Conservation (phyloP, 2,329 filamentous ascomycete species). For the Cladosporium velox region DNA sequence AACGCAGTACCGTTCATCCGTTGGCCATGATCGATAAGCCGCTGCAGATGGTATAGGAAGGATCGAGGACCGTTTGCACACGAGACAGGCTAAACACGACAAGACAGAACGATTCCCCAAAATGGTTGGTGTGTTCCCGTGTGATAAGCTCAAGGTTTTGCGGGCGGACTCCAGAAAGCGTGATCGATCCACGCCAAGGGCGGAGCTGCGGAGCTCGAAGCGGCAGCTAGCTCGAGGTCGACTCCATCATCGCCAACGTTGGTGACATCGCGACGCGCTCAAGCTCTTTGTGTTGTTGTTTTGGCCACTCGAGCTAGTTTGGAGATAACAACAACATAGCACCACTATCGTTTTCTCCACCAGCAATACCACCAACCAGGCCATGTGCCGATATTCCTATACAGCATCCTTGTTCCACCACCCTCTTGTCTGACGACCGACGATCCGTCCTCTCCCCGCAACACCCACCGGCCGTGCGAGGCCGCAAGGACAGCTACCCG, state of each 20-base stretch:
- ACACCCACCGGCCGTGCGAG: slow-evolving; percentile 2
- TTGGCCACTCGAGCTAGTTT: neutral
- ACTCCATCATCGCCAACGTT: neutral
- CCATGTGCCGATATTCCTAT: neutral
- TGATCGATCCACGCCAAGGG: neutral
- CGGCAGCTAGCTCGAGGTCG: neutral
- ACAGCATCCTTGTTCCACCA: neutral
- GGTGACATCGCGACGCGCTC: slow-evolving; percentile 4
- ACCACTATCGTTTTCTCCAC: neutral
- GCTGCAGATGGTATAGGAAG: neutral
- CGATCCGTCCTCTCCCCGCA: neutral
- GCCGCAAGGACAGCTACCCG: neutral
- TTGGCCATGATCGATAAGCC: neutral
- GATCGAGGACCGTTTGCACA: neutral
- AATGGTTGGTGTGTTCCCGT: neutral
- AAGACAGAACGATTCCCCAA: neutral
- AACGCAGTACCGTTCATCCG: neutral
- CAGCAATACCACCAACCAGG: neutral
- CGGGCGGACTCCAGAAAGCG: neutral
- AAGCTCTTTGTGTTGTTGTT: neutral
- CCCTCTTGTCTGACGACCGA: neutral
- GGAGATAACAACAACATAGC: neutral
- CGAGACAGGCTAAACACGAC: neutral
- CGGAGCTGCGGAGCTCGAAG: neutral
- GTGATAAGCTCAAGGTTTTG: slow-evolving; percentile 1